Conservation (phyloP, 1,284 basidiomycete genomes). For the Boletus semigastroideus region DNA sequence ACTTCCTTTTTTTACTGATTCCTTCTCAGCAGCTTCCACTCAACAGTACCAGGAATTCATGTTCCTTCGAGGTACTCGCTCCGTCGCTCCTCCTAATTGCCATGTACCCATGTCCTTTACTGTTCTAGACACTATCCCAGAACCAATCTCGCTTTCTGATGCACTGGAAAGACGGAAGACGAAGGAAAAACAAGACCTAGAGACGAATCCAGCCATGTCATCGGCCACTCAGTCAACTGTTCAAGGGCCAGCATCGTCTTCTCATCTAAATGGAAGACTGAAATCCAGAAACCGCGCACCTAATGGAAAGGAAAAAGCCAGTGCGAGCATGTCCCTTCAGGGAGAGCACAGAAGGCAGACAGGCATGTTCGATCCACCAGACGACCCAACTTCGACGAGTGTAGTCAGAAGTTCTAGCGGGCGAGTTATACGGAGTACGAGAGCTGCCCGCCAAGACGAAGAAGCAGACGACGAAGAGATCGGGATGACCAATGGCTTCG, state of each 20-base stretch:
- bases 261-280: constrained; percentile 36
- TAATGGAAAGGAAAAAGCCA: constrained; percentile 44
- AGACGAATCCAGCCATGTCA: constrained; percentile 58
- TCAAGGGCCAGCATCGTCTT: constrained; percentile 17
- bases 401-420: constrained; percentile 34
- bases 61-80: constrained; percentile 58
- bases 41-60: constrained; percentile 64
- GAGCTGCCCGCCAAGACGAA: constrained; percentile 27
- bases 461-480: constrained; percentile 22
- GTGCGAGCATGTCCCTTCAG: constrained; percentile 27
- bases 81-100: not conserved
- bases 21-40: constrained; percentile 49
- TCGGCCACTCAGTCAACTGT: constrained; percentile 28
- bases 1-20: constrained; percentile 10
- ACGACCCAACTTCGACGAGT: constrained; percentile 17
- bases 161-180: constrained; percentile 56
- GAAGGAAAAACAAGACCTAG: constrained; percentile 56
- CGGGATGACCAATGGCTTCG: constrained; percentile 24
- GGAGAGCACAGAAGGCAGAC: constrained; percentile 30
- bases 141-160: constrained; percentile 54
- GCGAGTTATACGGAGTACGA: constrained; percentile 35
- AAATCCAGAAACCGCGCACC: constrained; percentile 37
- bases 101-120: constrained; percentile 3
- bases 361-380: constrained; percentile 21
- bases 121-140: constrained; percentile 62